Conservation (phyloP, 306 rosid species). For the Cucurbita moschata region DNA sequence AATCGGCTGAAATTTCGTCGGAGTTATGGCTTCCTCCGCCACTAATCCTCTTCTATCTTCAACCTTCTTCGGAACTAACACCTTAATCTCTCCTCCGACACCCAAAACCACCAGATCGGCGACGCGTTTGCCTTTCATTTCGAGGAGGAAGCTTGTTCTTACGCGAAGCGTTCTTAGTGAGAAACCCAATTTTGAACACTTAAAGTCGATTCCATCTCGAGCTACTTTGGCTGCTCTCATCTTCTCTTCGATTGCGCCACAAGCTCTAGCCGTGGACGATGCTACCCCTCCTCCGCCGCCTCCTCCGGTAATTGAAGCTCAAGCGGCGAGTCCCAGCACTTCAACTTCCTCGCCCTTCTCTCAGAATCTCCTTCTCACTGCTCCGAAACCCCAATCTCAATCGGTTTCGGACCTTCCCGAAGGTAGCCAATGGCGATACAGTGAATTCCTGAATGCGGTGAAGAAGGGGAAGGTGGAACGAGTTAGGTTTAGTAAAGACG, state of each 20-base stretch:
- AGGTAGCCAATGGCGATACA: slow-evolving; percentile 86
- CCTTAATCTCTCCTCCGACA: slow-evolving; percentile 48
- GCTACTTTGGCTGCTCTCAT: slow-evolving; percentile 59
- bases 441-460: slow-evolving; percentile 86
- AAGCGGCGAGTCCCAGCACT: slow-evolving; percentile 18
- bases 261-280: slow-evolving; percentile 44
- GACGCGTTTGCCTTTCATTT: slow-evolving; percentile 13
- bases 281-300: slow-evolving; percentile 25
- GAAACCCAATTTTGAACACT: slow-evolving; percentile 14
- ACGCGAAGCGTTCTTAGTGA: slow-evolving; percentile 15
- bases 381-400: slow-evolving; percentile 66
- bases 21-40: slow-evolving; percentile 46
- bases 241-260: slow-evolving; percentile 52
- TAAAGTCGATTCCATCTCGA: slow-evolving; percentile 33
- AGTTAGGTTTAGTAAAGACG: slow-evolving; percentile 84
- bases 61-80: slow-evolving; percentile 30
- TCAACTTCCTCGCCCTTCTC: slow-evolving; percentile 52
- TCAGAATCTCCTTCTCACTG: slow-evolving; percentile 46
- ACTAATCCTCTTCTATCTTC: slow-evolving; percentile 51
- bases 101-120: slow-evolving; percentile 51
- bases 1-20: not conserved
- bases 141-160: slow-evolving; percentile 15
- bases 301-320: slow-evolving; percentile 46
- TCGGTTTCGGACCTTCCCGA: slow-evolving; percentile 64
- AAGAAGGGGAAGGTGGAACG: slow-evolving; percentile 90